Evolutionary conservation across 2,329 filamentous ascomycete genomes (phyloP), one percentile per base, ranked within the genome.

Genomic region (Cadophora sp.): DNA sequence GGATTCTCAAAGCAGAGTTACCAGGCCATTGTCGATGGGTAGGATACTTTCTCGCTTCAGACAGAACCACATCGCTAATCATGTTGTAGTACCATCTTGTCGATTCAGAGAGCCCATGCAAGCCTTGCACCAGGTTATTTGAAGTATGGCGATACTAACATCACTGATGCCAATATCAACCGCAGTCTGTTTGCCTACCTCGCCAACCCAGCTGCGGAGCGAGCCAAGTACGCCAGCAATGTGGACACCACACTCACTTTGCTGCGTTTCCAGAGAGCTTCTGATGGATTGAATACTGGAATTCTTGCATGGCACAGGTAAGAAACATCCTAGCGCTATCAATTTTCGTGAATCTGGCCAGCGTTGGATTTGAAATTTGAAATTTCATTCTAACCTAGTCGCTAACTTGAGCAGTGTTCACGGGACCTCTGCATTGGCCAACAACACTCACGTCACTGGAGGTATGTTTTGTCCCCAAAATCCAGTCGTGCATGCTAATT

Each of bases 1-100:
- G 95, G 95, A 0, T 97, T 97, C 73, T 86, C 92, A 78, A 87
- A 89, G 74, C 91, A 96, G 78, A 95, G 91, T 74, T 97, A 97
- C 75, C 86, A 91, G 72, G 94, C 94, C n/a, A 92, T 98, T 69
- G 93, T 97, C 0, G 89, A 96, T 72, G 95, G 95, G 58, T 61
- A 60, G 27, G 39, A n/a, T 36, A 36, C 2, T 50, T 16, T 27
- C 11, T n/a, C n/a, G 0, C 24, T 4, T 24, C 3, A 7, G 24
- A 4, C 16, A n/a, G 20, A 6, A 48, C 22, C 16, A 22, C 24
- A 16, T 4, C 4, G 33, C 24, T 62, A 43, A 65, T 33, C 59
- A 27, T 20, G 8, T 20, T 43, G 4, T 41, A 67, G 66, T 1
- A 89, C 92, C 0, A 78, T 97, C 1, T 81, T 93, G 0, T 96